These are phyloP conservation scores for Penicillium sp. DNA, from an alignment of 2,329 filamentous ascomycete genomes.

Conservation along the genomic window DNA sequence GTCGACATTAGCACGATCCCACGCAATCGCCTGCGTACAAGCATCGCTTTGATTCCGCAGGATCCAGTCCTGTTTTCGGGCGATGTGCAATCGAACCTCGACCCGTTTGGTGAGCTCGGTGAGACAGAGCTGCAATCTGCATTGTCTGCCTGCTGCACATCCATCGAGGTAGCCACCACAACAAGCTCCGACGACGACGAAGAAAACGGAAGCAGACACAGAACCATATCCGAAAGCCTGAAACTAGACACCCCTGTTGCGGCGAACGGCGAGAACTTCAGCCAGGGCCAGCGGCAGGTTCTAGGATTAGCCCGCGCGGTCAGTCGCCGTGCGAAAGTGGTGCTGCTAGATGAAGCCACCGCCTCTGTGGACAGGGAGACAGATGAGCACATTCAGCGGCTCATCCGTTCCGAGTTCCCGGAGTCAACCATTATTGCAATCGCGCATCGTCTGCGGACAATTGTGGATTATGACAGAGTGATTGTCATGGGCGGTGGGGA, in stretches of 20 bases:
- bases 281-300: conserved; percentile 60
- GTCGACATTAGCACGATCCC: conserved; percentile 53
- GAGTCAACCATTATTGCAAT: conserved; percentile 61
- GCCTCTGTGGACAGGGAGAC: conserved; percentile 60
- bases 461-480: conserved; percentile 58
- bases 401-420: conserved; percentile 51
- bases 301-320: conserved; percentile 59
- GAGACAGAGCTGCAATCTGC: conserved; percentile 41
- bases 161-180: conserved; percentile 4
- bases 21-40: conserved; percentile 50
- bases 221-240: conserved; percentile 24
- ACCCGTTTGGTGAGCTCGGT: conserved; percentile 53
- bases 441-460: conserved; percentile 62
- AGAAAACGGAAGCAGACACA: conserved; percentile 14
- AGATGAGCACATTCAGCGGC: conserved; percentile 55
- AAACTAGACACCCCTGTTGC: conserved; percentile 52
- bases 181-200: conserved; percentile 31
- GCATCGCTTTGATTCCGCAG: conserved; percentile 57
- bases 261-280: conserved; percentile 44
- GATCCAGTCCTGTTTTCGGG: conserved; percentile 59
- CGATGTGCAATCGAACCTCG: conserved; percentile 56
- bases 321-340: conserved; percentile 52
- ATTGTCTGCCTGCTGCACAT: conserved; percentile 23
- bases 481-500: conserved; percentile 55
- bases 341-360: conserved; percentile 63